A percentile compares a stretch with the other conserved stretches of the same genome.
Evolutionary conservation across 495 filamentous ascomycete genomes (phyloP).

Genomic region (Neurospora intermedia): DNA sequence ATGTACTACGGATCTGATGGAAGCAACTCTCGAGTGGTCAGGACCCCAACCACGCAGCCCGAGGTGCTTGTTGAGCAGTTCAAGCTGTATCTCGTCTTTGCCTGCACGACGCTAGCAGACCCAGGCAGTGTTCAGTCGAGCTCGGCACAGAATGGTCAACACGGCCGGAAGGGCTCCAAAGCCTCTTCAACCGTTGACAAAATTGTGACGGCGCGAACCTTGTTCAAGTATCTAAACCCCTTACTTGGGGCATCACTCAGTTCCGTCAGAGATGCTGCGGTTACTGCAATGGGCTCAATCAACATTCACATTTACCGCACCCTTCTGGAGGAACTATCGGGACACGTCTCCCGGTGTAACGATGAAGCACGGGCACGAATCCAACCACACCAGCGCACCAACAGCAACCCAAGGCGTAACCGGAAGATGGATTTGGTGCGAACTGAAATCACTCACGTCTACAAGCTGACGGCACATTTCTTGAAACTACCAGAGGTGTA

Average conservation of each 20-base stretch:
- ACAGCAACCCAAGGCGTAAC: constrained; percentile 64
- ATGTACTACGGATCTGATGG: constrained; percentile 42
- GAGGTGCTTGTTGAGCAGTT: constrained; percentile 92
- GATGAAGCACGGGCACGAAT: constrained; percentile 83
- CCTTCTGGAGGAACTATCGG: constrained; percentile 79
- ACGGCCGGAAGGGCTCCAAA: constrained; percentile 77
- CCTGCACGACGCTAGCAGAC: constrained; percentile 88
- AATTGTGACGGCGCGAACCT: constrained; percentile 72
- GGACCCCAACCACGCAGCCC: constrained; percentile 62
- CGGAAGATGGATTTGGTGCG: constrained; percentile 74
- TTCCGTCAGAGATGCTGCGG: constrained; percentile 81
- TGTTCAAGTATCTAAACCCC: constrained; percentile 87
- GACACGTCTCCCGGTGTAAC: constrained; percentile 67
- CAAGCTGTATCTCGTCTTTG: constrained; percentile 97
- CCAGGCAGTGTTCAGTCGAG: constrained; percentile 57
- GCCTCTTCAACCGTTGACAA: constrained; percentile 62
- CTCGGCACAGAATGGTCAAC: constrained; percentile 54
- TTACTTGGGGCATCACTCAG: constrained; percentile 65
- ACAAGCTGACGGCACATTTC: constrained; percentile 88
- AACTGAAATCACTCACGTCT: constrained; percentile 91
- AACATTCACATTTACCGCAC: constrained; percentile 93
- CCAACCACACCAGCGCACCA: constrained; percentile 54
- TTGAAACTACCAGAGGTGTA: constrained; percentile 68
- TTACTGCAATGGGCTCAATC: constrained; percentile 83
- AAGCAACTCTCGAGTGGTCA: constrained; percentile 35